Base-by-base conservation (phyloP, 2,329 filamentous ascomycete genomes). In the Colletotrichum musicola region DNA sequence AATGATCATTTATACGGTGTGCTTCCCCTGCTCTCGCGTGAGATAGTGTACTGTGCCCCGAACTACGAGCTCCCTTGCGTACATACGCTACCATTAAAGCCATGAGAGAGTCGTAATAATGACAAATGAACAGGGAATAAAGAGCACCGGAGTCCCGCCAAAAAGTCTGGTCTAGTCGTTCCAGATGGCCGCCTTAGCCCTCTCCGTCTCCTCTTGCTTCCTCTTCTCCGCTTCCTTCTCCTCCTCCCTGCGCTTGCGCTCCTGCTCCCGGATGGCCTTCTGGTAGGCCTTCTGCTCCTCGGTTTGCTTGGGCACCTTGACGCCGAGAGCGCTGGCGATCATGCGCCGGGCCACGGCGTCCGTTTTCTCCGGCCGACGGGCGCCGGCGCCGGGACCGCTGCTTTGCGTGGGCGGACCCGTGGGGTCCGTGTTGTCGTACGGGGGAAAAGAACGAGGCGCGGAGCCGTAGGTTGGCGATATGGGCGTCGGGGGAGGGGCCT, bases 231-330 rank as follows among this genome's bases (percentile, higher is more conserved):
- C 88, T 64, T 89, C 89, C 76, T 85, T 90, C 78, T 95, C 93
- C 74, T 89, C 87, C 66, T 95, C 92, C 68, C 90, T 84, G 73
- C 88, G 88, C 83, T 90, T 94, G 75, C 89, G 90, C 84, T 97
- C 95, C 81, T 95, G 93, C 80, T 97, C 93, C 74, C 91, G 89
- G 69, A 96, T 84, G 1, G 93, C 91, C 72, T 86, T 89, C 75
- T 98, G 95, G 78, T 96, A 98, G 62, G 93, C 93, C 74, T 86
- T 88, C 84, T 97, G 93, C 81, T 98, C 95, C 71, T 97, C 94
- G 1, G 94, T 98, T 78, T 91, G 88, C 82, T 89, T 92, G 38
- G 94, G 93, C 40, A 91, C 89, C 75, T 90, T 89, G 62, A 98
- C 88, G 1, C 96, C 96, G 72, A 98, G 82, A 0, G 93, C 94